These are phyloP conservation scores for Gorgonomyces haynaldii DNA, from an alignment of 192 early-diverging fungal species.

Conservation along the genomic window DNA sequence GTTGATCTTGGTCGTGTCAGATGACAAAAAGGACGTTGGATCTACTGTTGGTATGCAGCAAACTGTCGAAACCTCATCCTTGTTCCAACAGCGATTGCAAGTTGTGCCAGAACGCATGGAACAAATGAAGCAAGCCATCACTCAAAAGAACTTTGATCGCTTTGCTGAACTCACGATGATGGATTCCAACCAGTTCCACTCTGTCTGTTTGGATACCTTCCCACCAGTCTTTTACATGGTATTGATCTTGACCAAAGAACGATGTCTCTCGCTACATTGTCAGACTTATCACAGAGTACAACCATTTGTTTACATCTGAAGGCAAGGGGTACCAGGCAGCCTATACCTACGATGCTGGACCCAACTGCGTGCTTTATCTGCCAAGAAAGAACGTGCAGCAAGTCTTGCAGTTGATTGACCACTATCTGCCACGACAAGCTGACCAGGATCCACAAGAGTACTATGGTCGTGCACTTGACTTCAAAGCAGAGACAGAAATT, in stretches of 20 bases:
- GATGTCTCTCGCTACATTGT: slow-evolving; percentile 87
- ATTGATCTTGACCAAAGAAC: no score
- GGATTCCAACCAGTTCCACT: slow-evolving; percentile 99
- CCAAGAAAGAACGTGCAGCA: slow-evolving; percentile 67
- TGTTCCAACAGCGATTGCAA: slow-evolving; percentile 74
- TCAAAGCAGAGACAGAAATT: slow-evolving; percentile 34
- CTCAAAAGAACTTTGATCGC: slow-evolving; percentile 64
- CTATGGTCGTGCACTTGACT: slow-evolving; percentile 23
- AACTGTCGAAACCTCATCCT: slow-evolving; percentile 81
- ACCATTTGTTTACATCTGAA: slow-evolving; percentile 29
- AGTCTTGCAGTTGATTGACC: slow-evolving; percentile 70
- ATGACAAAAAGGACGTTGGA: slow-evolving; percentile 80
- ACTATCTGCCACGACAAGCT: slow-evolving; percentile 61
- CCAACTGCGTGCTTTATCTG: slow-evolving; percentile 95
- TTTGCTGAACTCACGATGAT: slow-evolving; percentile 96
- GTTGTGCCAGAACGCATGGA: slow-evolving; percentile 89
- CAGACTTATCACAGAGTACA: slow-evolving; percentile 74
- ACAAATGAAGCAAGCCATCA: slow-evolving; percentile 79
- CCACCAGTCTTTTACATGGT: slow-evolving; percentile 97
- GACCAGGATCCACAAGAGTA: slow-evolving; percentile 19
- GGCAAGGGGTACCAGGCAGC: slow-evolving; percentile 60
- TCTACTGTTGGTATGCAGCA: slow-evolving; percentile 96
- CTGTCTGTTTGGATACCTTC: slow-evolving; percentile 95
- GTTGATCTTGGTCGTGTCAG: slow-evolving; percentile 85
- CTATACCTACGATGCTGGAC: slow-evolving; percentile 98